Percentiles rank a stretch among this genome's conserved stretches.
These are phyloP conservation scores for Penicillium sp. DNA, from an alignment of 2,329 filamentous ascomycete genomes.

Conservation along the genomic window DNA sequence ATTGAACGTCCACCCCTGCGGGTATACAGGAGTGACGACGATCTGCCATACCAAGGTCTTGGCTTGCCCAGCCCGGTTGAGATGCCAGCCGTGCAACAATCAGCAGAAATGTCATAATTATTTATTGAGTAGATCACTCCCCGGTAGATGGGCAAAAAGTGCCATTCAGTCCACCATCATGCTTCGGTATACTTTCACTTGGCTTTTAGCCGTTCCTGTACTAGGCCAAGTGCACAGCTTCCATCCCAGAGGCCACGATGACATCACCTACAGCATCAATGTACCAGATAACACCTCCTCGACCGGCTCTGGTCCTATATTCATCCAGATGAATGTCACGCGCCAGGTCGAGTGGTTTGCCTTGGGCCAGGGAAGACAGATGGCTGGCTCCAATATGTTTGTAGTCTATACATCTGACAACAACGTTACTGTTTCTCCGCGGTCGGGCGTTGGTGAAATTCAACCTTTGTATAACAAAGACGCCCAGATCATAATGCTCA, in stretches of 20 bases:
- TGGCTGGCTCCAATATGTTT: conserved; percentile 61
- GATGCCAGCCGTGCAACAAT: conserved; percentile 6
- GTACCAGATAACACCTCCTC: conserved; percentile 55
- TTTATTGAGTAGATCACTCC: conserved; percentile 3
- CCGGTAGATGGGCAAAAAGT: background rate
- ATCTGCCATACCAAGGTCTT: background rate
- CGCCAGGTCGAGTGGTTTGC: conserved; percentile 56
- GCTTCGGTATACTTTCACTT: background rate
- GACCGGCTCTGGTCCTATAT: conserved; percentile 57
- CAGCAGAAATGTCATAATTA: background rate
- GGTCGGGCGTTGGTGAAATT: conserved; percentile 50
- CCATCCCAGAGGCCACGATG: conserved; percentile 8
- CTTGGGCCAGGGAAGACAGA: conserved; percentile 56
- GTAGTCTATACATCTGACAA: conserved; percentile 56
- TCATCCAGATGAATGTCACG: conserved; percentile 59
- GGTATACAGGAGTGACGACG: background rate
- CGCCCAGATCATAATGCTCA: conserved; percentile 55
- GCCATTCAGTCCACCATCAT: background rate
- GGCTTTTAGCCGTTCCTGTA: conserved; percentile 8
- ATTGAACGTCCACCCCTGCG: background rate
- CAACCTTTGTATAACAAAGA: conserved; percentile 51
- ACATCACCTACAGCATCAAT: conserved; percentile 50
- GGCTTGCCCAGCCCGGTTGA: conserved; percentile 1
- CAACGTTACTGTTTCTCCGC: conserved; percentile 61
- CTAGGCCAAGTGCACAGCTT: conserved; percentile 19